A percentile compares a stretch with the other conserved stretches of the same genome.
phyloP scores from a whole-genome alignment of 768 basidiomycete species.

The Brasilioporus rufonigricans region DNA sequence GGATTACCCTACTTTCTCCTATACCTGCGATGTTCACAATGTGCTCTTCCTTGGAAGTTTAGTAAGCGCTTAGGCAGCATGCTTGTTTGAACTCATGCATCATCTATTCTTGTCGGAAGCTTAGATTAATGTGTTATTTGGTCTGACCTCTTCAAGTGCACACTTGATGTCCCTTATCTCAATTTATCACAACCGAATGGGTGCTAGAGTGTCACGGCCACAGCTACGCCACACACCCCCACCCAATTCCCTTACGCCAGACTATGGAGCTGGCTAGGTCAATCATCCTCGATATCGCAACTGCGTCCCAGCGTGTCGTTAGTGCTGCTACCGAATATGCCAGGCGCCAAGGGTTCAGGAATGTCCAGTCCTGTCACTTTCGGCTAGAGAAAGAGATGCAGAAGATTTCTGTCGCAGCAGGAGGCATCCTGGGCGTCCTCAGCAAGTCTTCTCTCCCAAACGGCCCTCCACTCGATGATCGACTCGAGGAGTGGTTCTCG shows the following conservation, averaged over 20 bases:
- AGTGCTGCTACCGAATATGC: conserved; percentile 1
- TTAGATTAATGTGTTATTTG: too few relatives aligned
- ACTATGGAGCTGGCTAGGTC: conserved; percentile 2
- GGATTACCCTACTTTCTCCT: too few relatives aligned
- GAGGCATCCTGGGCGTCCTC: conserved; percentile 1
- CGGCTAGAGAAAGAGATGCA: conserved; percentile 15
- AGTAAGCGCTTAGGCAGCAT: too few relatives aligned
- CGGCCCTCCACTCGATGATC: conserved; percentile 6
- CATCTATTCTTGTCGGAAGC: too few relatives aligned
- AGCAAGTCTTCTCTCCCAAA: background rate
- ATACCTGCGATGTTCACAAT: too few relatives aligned
- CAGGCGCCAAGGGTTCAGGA: background rate
- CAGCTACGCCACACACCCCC: too few relatives aligned
- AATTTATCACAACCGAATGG: too few relatives aligned
- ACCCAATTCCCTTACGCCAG: background rate
- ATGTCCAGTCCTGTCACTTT: conserved; percentile 8
- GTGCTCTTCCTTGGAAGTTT: too few relatives aligned
- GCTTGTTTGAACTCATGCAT: too few relatives aligned
- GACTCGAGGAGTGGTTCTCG: conserved; percentile 10
- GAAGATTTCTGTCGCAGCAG: background rate
- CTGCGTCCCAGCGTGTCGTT: background rate
- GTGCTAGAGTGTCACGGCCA: too few relatives aligned
- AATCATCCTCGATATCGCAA: background rate
- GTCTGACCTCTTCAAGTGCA: too few relatives aligned
- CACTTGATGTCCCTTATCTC: too few relatives aligned